Conservation (phyloP, 768 basidiomycete genomes). For the Pleurotus salmoneostramineus region DNA sequence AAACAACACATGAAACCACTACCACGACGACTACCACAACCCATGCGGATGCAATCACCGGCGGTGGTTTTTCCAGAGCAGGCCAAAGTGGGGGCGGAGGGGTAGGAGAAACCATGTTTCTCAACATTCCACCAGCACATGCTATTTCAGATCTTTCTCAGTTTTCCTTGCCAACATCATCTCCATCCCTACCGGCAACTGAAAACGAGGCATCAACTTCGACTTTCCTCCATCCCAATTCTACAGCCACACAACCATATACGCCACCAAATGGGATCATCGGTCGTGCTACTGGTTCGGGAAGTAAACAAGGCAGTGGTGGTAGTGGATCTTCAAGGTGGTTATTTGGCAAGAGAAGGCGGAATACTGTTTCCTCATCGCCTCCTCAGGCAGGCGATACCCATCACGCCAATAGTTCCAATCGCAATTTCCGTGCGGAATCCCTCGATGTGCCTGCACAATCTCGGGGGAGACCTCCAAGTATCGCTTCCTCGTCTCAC, state of each 20-base stretch:
- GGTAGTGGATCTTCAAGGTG: constrained; percentile 11
- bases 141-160: constrained; percentile 35
- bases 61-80: no score
- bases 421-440: constrained; percentile 12
- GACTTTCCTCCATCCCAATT: no score
- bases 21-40: not conserved
- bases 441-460: constrained; percentile 5
- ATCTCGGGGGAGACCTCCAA: no score
- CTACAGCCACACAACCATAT: no score
- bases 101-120: constrained; percentile 8
- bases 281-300: no score
- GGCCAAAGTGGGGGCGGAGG: not conserved
- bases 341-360: constrained; percentile 16
- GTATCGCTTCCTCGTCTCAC: no score
- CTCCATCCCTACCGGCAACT: constrained; percentile 7
- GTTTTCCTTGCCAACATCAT: constrained; percentile 16
- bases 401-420: not conserved
- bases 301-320: no score
- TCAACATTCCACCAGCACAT: constrained; percentile 49
- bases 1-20: constrained; percentile 3
- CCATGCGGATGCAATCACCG: no score
- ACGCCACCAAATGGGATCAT: no score
- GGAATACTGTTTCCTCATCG: constrained; percentile 25
- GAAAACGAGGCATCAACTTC: not conserved
- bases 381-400: not conserved